Percentiles rank a stretch among this genome's conserved stretches.
These are phyloP conservation scores for Suhomyces pyralidae DNA, from an alignment of 805 yeast species.

Conservation along the genomic window DNA sequence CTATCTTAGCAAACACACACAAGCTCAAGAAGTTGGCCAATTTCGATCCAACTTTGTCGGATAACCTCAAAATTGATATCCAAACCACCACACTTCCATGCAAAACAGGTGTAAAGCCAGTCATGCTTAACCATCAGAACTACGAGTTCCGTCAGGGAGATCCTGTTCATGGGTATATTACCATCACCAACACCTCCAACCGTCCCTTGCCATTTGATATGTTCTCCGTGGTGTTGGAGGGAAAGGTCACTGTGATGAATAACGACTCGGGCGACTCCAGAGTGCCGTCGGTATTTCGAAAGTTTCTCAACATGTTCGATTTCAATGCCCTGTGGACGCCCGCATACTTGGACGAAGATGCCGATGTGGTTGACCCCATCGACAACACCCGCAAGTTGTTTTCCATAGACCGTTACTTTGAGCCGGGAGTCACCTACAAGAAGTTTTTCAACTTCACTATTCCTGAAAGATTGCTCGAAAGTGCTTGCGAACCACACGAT, in stretches of 20 bases:
- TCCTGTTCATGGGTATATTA: constrained; percentile 22
- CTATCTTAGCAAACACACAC: constrained; percentile 26
- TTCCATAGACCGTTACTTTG: constrained; percentile 15
- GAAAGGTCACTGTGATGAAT: constrained; percentile 20
- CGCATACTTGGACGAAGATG: constrained; percentile 13
- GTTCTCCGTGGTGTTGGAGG: constrained; percentile 29
- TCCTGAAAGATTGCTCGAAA: constrained; percentile 26
- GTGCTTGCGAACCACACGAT: constrained; percentile 25
- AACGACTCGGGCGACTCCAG: constrained; percentile 17
- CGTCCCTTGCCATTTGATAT: constrained; percentile 23
- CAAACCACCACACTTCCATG: constrained; percentile 16
- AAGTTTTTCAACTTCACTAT: constrained; percentile 25
- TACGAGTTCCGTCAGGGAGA: constrained; percentile 28
- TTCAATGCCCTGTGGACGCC: constrained; percentile 32
- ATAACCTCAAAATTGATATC: constrained; percentile 18
- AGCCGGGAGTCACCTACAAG: constrained; percentile 23
- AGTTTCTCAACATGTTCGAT: constrained; percentile 31
- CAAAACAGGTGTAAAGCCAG: constrained; percentile 15
- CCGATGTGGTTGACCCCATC: constrained; percentile 15
- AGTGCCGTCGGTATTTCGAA: constrained; percentile 22
- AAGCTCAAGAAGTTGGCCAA: constrained; percentile 19
- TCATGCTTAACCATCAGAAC: constrained; percentile 14
- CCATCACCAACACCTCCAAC: constrained; percentile 16
- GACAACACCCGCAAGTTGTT: constrained; percentile 19
- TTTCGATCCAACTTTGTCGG: constrained; percentile 13